phyloP scores from a whole-genome alignment of 805 yeast genomes.

The Candida silvatica region DNA sequence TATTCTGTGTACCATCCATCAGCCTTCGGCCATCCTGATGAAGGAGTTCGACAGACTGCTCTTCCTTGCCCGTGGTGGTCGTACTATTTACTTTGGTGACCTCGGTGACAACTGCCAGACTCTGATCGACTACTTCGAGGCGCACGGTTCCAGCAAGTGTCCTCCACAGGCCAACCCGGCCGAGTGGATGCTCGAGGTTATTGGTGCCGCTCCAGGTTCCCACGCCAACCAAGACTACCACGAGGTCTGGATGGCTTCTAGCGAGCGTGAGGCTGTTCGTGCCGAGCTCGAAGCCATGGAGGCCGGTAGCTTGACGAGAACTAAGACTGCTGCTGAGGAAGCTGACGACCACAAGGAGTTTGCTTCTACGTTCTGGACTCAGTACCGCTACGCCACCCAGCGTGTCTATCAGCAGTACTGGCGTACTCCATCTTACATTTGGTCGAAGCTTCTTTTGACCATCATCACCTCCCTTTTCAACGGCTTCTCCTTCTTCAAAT shows the following conservation, averaged over 20 bases:
- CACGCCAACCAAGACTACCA: conserved; percentile 64
- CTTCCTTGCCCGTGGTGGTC: conserved; percentile 62
- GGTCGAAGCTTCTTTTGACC: conserved; percentile 48
- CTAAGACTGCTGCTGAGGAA: conserved; percentile 23
- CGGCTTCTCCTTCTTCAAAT: conserved; percentile 64
- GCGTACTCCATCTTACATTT: conserved; percentile 55
- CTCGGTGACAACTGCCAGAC: conserved; percentile 47
- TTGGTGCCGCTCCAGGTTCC: conserved; percentile 78
- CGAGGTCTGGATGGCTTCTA: conserved; percentile 71
- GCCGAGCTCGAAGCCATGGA: conserved; percentile 59
- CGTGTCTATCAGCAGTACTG: conserved; percentile 55
- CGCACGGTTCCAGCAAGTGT: conserved; percentile 56
- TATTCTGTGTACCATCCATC: conserved; percentile 67
- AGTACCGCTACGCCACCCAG: conserved; percentile 34
- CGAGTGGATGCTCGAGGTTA: conserved; percentile 87
- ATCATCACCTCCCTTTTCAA: conserved; percentile 48
- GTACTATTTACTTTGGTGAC: conserved; percentile 70
- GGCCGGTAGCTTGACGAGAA: conserved; percentile 35
- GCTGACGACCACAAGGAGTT: conserved; percentile 31
- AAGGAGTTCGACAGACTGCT: conserved; percentile 72
- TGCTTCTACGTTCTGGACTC: conserved; percentile 34
- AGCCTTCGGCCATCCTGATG: conserved; percentile 74
- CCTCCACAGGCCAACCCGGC: conserved; percentile 72
- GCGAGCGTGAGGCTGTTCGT: conserved; percentile 49
- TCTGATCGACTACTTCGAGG: conserved; percentile 59